These are phyloP conservation scores for Raffaelea albimanens DNA, from an alignment of 2,329 filamentous ascomycete species.

Conservation along the genomic window DNA sequence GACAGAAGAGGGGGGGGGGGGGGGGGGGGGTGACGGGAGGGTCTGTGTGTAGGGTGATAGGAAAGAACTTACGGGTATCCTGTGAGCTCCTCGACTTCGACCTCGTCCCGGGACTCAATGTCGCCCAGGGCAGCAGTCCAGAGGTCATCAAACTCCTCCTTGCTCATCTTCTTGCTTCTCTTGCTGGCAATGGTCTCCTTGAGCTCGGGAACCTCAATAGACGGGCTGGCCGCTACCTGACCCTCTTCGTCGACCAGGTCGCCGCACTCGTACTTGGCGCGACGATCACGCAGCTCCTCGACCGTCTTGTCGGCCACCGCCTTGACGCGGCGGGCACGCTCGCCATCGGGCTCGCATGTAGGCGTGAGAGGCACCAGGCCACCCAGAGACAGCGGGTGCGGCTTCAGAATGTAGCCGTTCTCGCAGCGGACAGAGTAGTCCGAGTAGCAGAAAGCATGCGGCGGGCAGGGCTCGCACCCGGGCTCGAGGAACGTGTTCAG, in stretches of 20 bases:
- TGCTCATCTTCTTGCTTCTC: slow-evolving; percentile 72
- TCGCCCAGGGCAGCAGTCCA: slow-evolving; percentile 68
- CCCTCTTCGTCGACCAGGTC: slow-evolving; percentile 56
- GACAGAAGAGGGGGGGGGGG: neutral
- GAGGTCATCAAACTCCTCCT: slow-evolving; percentile 85
- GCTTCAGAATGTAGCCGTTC: slow-evolving; percentile 73
- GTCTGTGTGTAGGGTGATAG: no score
- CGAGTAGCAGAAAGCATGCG: slow-evolving; percentile 79
- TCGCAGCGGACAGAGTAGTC: slow-evolving; percentile 74
- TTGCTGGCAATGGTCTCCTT: slow-evolving; percentile 68
- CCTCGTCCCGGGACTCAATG: slow-evolving; percentile 53
- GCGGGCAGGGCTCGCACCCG: slow-evolving; percentile 80
- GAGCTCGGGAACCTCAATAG: slow-evolving; percentile 59
- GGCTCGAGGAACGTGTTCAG: slow-evolving; percentile 62
- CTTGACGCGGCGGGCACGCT: slow-evolving; percentile 80
- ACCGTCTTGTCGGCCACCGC: slow-evolving; percentile 81
- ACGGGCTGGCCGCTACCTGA: slow-evolving; percentile 46
- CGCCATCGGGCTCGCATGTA: slow-evolving; percentile 88
- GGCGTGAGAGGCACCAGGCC: slow-evolving; percentile 79
- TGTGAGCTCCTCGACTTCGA: slow-evolving; percentile 37
- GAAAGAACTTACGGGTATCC: slow-evolving; percentile 39
- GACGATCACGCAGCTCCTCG: slow-evolving; percentile 73
- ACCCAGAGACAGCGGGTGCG: slow-evolving; percentile 73
- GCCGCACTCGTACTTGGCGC: slow-evolving; percentile 86
- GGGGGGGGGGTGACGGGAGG: slow-evolving; percentile 1